phyloP scores from a whole-genome alignment of 306 rosid genomes.

The Bauhinia variegata region DNA sequence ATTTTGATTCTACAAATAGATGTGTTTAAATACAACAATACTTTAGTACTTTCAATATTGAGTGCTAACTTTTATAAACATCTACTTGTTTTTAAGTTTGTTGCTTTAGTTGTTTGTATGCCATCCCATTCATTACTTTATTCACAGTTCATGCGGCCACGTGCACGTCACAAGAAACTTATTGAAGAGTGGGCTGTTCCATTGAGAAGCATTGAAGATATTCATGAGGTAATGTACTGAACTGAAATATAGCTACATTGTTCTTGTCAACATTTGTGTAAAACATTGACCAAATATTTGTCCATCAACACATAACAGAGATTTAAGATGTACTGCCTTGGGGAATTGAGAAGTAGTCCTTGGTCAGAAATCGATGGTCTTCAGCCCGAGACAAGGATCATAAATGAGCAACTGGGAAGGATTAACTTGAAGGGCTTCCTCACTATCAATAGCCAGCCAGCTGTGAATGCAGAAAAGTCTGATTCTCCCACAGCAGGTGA shows the following conservation, averaged over 20 bases:
- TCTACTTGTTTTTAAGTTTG: background rate
- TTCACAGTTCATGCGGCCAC: slow-evolving; percentile 91
- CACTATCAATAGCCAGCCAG: slow-evolving; percentile 96
- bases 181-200: slow-evolving; percentile 91
- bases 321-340: slow-evolving; percentile 76
- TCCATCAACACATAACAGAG: slow-evolving; percentile 56
- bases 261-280: background rate
- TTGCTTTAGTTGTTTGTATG: slow-evolving; percentile 5
- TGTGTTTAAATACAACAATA: background rate
- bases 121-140: slow-evolving; percentile 13
- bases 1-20: background rate
- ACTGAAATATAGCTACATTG: slow-evolving; percentile 3
- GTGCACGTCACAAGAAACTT: slow-evolving; percentile 87
- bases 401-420: slow-evolving; percentile 75
- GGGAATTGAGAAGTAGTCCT: slow-evolving; percentile 91
- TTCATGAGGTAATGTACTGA: slow-evolving; percentile 65
- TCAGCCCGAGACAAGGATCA: slow-evolving; percentile 88
- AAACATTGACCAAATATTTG: slow-evolving; percentile 22
- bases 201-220: slow-evolving; percentile 72
- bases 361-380: slow-evolving; percentile 98
- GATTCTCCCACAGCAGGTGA: slow-evolving; percentile 82
- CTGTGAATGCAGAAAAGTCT: slow-evolving; percentile 88
- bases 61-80: background rate
- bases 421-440: slow-evolving; percentile 81
- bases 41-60: background rate